Evolutionary conservation across 1,139 yeast genomes (phyloP), one percentile per base, ranked within the genome.

Genomic region (Yamadazyma trypodendri): DNA sequence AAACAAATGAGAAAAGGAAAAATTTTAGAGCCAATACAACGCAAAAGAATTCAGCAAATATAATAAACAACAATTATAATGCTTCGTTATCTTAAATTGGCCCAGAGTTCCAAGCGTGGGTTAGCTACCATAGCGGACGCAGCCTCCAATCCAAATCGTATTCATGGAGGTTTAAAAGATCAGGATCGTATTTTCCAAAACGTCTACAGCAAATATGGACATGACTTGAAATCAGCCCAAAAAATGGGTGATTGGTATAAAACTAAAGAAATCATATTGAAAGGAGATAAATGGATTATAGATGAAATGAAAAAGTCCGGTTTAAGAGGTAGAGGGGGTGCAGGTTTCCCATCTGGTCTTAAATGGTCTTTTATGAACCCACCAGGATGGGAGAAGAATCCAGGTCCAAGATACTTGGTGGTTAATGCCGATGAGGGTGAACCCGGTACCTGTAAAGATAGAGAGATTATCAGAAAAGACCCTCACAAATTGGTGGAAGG

Each of bases 281-380:
- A 86, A 63, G 95, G 95, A 37, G 90, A 86, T 60, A 77, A 78
- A 45, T 86, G 95, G 95, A 84, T 85, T 58, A 85, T 85, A 55
- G 86, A 82, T 55, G 94, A 86, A 63, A 80, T 84, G 72, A 86
- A 86, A 62, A 77, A 80, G 56, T 81, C 90, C 8, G 95, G 95
- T 14, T 72, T 86, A 49, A 79, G 95, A 63, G 95, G 95, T 41
- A 81, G 95, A 66, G 95, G 95, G 44, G 95, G 95, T 54, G 95
- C 95, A 32, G 95, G 95, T 17, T 86, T 86, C 72, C 95, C 95
- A 36, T 79, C 89, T 18, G 95, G 95, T 34, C 75, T 86, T 55
- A 86, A 86, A 64, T 86, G 94, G 94, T 84, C 94, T 14, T 86
- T 86, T 58, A 86, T 86, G 95, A 86, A 86, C 65, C 95, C 95